Conservation (phyloP, 352 stramenopile species). For the Phytophthora citrophthora region DNA sequence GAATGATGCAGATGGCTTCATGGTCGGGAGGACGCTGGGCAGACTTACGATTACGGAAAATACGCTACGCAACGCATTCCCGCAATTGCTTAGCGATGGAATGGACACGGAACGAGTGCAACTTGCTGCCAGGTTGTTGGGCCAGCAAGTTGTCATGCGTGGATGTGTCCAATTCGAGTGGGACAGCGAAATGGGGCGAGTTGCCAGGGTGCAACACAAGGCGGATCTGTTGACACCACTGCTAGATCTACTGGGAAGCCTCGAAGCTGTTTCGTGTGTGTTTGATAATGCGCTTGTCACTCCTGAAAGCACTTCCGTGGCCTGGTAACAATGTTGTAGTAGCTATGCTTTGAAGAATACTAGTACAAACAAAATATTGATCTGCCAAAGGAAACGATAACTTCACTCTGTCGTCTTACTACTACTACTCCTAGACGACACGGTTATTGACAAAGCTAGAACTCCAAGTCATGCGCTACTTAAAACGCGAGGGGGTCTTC, state of each 20-base stretch:
- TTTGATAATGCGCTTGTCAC: conserved; percentile 22
- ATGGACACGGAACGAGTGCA: not conserved
- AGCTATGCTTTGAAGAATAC: not conserved
- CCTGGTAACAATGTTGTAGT: conserved; percentile 10
- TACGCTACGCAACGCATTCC: conserved; percentile 11
- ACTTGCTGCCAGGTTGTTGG: conserved; percentile 8
- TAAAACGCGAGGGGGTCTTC: conserved; percentile 32
- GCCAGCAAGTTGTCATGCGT: conserved; percentile 11
- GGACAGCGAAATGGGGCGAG: not conserved
- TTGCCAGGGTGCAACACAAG: conserved; percentile 15
- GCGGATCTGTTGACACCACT: conserved; percentile 16
- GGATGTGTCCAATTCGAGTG: conserved; percentile 12
- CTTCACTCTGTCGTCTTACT: conserved; percentile 5
- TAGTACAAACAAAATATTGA: no score
- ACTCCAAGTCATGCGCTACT: conserved; percentile 41
- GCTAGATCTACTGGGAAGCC: conserved; percentile 9
- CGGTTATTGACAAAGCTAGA: conserved; percentile 26
- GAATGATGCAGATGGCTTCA: conserved; percentile 1
- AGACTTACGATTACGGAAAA: conserved; percentile 23
- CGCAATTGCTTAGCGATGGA: conserved; percentile 3
- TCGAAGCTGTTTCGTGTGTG: conserved; percentile 17
- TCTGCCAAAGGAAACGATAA: not conserved
- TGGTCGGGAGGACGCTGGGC: conserved; percentile 5
- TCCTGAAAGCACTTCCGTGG: conserved; percentile 5
- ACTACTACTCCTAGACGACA: not conserved